These are phyloP conservation scores for Cladophialophora carrionii DNA, from an alignment of 2,329 filamentous ascomycete genomes.

Conservation along the genomic window DNA sequence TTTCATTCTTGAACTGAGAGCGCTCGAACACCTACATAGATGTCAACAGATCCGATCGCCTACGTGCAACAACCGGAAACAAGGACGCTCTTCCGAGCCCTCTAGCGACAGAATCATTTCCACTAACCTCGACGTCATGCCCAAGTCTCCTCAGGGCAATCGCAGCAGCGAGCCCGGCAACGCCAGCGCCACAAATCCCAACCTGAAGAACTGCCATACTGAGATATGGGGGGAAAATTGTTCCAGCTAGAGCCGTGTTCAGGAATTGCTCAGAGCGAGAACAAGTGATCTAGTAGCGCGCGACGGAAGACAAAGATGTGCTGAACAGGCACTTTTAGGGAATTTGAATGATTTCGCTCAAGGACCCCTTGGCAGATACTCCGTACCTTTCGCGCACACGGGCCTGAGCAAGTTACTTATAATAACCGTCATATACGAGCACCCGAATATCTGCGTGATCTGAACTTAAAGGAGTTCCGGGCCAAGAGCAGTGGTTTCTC, in stretches of 20 bases:
- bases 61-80: neutral
- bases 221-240: neutral
- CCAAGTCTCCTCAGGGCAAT: conserved; percentile 44
- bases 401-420: conserved; percentile 11
- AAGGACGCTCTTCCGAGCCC: neutral
- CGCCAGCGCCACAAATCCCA: conserved; percentile 43
- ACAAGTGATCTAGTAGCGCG: neutral
- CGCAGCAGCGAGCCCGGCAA: conserved; percentile 43
- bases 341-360: conserved; percentile 1
- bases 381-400: neutral
- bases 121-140: conserved; percentile 43
- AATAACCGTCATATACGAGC: conserved; percentile 4
- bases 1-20: conserved; percentile 43
- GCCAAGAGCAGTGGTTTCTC: conserved; percentile 16
- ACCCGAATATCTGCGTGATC: neutral
- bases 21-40: conserved; percentile 41
- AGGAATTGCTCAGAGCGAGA: neutral
- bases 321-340: neutral
- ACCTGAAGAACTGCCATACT: conserved; percentile 25
- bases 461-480: conserved; percentile 15
- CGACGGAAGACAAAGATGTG: neutral
- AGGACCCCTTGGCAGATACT: neutral
- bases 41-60: neutral
- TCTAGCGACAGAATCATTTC: neutral
- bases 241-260: neutral